Evolutionary conservation across 2,329 filamentous ascomycete genomes (phyloP).

Genomic region (Cytospora paraplurivora): DNA sequence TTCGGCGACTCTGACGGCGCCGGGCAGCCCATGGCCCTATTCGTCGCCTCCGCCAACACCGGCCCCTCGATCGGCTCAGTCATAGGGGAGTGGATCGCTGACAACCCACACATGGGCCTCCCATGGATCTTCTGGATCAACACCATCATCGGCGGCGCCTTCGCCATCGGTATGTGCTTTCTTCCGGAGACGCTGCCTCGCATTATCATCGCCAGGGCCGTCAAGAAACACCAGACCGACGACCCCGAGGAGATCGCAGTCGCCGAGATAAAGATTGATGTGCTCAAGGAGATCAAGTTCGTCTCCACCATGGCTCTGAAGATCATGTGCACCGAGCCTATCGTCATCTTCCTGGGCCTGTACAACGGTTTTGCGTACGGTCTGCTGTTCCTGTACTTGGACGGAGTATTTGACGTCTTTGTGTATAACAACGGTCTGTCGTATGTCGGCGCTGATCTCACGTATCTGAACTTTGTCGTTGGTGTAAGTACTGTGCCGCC

Average conservation of each 20-base stretch:
- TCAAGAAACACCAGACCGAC: conserved; percentile 36
- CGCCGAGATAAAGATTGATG: conserved; percentile 39
- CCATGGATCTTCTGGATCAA: conserved; percentile 47
- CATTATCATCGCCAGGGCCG: conserved; percentile 41
- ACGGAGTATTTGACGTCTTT: conserved; percentile 47
- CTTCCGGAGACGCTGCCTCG: conserved; percentile 45
- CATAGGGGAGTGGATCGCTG: conserved; percentile 43
- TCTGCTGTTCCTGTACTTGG: conserved; percentile 45
- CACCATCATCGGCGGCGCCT: conserved; percentile 43
- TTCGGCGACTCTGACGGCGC: conserved; percentile 42
- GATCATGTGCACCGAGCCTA: conserved; percentile 47
- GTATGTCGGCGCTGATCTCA: conserved; percentile 43
- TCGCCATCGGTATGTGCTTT: conserved; percentile 40
- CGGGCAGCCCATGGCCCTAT: conserved; percentile 47
- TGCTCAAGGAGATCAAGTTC: conserved; percentile 43
- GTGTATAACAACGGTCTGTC: conserved; percentile 45
- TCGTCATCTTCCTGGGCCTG: conserved; percentile 43
- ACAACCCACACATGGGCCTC: conserved; percentile 40
- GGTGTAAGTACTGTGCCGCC: conserved; percentile 36
- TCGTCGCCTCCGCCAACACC: conserved; percentile 43
- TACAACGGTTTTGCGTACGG: conserved; percentile 48
- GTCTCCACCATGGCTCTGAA: conserved; percentile 45
- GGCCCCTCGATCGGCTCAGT: conserved; percentile 45
- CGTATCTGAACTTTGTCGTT: conserved; percentile 47
- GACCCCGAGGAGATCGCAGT: conserved; percentile 38